These are phyloP conservation scores for Phlebiopsis flavidoalba DNA, from an alignment of 768 basidiomycete genomes.

Conservation along the genomic window DNA sequence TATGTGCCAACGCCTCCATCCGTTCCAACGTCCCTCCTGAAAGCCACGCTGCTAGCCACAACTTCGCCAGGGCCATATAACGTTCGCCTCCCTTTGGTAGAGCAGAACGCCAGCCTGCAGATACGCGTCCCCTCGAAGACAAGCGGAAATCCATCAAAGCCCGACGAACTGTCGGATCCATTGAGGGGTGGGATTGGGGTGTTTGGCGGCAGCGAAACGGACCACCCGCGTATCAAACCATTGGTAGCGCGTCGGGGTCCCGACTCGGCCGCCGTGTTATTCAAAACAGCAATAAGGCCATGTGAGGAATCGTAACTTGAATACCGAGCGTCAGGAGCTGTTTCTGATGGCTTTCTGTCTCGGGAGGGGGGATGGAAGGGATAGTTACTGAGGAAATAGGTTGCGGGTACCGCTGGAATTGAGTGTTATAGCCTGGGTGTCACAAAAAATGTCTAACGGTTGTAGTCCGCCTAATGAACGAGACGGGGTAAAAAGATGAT, in stretches of 20 bases:
- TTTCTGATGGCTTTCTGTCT: conserved; percentile 28
- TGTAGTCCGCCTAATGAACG: conserved; percentile 41
- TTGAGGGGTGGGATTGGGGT: conserved; percentile 54
- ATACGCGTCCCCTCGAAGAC: conserved; percentile 80
- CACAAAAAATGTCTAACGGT: conserved; percentile 64
- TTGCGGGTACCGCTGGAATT: conserved; percentile 74
- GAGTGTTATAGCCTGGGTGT: conserved; percentile 50
- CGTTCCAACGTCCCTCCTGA: conserved; percentile 54
- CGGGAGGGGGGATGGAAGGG: conserved; percentile 32
- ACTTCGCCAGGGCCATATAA: conserved; percentile 80
- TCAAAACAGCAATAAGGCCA: conserved; percentile 84
- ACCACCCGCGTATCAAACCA: conserved; percentile 72
- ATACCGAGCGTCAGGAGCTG: conserved; percentile 59
- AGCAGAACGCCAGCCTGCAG: conserved; percentile 67
- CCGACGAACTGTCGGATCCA: conserved; percentile 43
- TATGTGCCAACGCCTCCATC: conserved; percentile 47
- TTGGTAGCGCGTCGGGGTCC: conserved; percentile 44
- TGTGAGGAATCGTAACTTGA: conserved; percentile 58
- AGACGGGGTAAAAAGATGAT: no score
- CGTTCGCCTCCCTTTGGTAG: conserved; percentile 62
- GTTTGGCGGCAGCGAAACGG: conserved; percentile 54
- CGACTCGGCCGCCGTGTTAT: conserved; percentile 68
- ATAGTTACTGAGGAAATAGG: conserved; percentile 41
- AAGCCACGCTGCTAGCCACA: conserved; percentile 57
- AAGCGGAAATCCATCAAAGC: conserved; percentile 59